Conservation (phyloP, 1,284 basidiomycete species). For the Gomphus sp. region DNA sequence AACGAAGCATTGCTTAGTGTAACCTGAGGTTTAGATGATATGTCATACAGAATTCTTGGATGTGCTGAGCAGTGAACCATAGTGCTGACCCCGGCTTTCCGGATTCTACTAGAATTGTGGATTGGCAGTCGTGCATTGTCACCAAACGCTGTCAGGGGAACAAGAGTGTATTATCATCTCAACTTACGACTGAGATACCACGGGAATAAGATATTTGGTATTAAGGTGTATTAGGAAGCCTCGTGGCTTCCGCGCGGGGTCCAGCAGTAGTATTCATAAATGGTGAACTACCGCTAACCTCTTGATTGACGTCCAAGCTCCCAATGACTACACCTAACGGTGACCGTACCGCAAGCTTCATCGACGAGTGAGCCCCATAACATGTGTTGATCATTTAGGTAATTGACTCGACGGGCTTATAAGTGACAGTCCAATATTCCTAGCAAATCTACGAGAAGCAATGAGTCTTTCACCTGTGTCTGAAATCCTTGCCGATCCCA, state of each 20-base stretch:
- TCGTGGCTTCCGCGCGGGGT: neutral
- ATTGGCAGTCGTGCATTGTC: no score
- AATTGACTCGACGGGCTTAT: neutral
- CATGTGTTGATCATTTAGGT: neutral
- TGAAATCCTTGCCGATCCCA: slow-evolving; percentile 1
- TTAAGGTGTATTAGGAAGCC: neutral
- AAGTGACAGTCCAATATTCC: neutral
- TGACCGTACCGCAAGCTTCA: neutral
- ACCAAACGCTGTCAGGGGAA: no score
- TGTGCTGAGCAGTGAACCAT: no score
- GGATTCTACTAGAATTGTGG: no score
- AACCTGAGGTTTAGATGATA: no score
- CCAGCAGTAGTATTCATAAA: neutral
- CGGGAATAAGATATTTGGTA: neutral
- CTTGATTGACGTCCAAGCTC: neutral
- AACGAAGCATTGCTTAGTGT: no score
- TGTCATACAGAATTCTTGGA: no score
- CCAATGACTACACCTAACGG: neutral
- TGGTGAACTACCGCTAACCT: neutral
- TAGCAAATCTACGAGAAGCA: slow-evolving; percentile 5
- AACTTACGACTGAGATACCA: neutral
- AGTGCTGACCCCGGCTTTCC: no score
- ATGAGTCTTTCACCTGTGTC: slow-evolving; percentile 1
- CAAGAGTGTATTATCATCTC: no score
- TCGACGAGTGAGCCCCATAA: neutral